Evolutionary conservation across 2,329 filamentous ascomycete species (phyloP).

Genomic region (Diaporthe citri): DNA sequence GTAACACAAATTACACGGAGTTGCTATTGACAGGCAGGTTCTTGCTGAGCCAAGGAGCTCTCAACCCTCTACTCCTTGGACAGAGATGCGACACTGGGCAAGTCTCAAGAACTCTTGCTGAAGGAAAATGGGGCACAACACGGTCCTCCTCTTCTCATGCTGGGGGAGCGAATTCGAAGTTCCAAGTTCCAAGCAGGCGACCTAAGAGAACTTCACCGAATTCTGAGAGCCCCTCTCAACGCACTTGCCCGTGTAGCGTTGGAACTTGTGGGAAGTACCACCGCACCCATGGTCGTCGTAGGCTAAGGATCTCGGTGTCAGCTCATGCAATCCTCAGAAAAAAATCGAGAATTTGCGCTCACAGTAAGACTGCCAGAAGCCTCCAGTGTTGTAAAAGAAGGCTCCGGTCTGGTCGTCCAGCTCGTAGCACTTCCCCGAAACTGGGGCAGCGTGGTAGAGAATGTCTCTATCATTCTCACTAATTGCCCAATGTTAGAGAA

Average conservation of each 20-base stretch:
- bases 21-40: neutral
- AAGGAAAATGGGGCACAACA: neutral
- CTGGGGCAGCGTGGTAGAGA: neutral
- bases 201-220: constrained; percentile 6
- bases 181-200: neutral
- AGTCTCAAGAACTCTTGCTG: neutral
- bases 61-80: neutral
- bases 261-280: neutral
- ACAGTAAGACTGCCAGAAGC: constrained; percentile 19
- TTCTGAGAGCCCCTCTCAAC: constrained; percentile 5
- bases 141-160: neutral
- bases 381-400: constrained; percentile 4
- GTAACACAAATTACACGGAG: neutral
- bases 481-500: neutral
- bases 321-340: neutral
- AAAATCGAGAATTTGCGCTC: neutral
- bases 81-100: neutral
- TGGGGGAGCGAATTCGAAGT: neutral
- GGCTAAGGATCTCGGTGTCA: neutral
- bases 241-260: neutral
- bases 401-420: constrained; percentile 4
- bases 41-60: neutral
- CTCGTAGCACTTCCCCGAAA: constrained; percentile 4
- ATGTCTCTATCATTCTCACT: constrained; percentile 3
- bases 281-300: neutral